A percentile compares a stretch with the other conserved stretches of the same genome.
Conservation (phyloP, 768 basidiomycete species). For the Tremella yokohamensis region DNA sequence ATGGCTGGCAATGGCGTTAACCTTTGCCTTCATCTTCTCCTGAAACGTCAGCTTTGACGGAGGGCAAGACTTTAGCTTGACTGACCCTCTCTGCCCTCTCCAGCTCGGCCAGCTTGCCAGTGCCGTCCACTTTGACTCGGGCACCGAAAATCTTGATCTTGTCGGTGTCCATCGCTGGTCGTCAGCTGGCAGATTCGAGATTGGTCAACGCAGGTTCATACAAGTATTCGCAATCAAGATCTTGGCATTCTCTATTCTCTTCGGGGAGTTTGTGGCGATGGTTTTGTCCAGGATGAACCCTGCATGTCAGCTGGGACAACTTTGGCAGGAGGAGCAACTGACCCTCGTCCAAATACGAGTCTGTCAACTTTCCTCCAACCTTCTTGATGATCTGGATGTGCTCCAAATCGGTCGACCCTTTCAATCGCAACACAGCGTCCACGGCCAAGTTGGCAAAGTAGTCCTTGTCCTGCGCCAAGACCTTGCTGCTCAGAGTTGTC, state of each 20-base stretch:
- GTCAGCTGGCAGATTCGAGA: constrained; percentile 2
- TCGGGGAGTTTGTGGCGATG: constrained; percentile 90
- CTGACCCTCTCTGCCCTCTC: constrained; percentile 85
- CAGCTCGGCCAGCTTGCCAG: constrained; percentile 94
- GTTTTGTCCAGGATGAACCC: constrained; percentile 97
- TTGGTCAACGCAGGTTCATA: constrained; percentile 52
- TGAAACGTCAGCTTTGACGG: constrained; percentile 46
- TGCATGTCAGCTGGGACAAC: constrained; percentile 47
- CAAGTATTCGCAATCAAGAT: constrained; percentile 98
- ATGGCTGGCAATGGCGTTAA: constrained; percentile 85
- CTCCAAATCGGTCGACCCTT: constrained; percentile 93
- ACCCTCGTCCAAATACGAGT: constrained; percentile 98
- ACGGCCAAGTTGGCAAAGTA: constrained; percentile 98
- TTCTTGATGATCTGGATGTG: constrained; percentile 99
- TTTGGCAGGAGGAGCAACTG: constrained; percentile 14
- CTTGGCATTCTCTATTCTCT: constrained; percentile 88
- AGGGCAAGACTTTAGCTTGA: neutral
- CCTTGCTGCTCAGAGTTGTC: constrained; percentile 93
- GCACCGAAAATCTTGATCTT: constrained; percentile 99
- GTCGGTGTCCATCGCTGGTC: constrained; percentile 97
- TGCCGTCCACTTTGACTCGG: constrained; percentile 88
- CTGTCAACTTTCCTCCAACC: constrained; percentile 96
- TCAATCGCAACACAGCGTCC: constrained; percentile 87
- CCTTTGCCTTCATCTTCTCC: constrained; percentile 99
- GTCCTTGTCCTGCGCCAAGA: constrained; percentile 91